Evolutionary conservation across 768 basidiomycete genomes (phyloP).

Genomic region (Suillus weaverae): DNA sequence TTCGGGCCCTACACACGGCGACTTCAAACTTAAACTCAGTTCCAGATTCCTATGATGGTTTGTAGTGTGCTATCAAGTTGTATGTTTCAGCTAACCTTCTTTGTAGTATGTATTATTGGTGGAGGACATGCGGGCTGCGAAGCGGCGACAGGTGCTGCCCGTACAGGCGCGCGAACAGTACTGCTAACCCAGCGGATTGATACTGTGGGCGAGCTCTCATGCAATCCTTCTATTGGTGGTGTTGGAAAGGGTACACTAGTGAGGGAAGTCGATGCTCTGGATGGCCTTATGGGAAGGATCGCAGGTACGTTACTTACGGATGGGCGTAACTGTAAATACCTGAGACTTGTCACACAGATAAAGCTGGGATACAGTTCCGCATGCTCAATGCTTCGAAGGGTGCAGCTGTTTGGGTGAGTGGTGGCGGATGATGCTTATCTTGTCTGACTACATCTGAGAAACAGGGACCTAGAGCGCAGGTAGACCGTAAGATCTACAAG

Average conservation of each 20-base stretch:
- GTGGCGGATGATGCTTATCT: too few relatives aligned
- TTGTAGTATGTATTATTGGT: constrained; percentile 79
- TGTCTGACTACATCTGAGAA: not conserved
- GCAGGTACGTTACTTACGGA: constrained; percentile 51
- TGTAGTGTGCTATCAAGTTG: constrained; percentile 4
- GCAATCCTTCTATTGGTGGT: constrained; percentile 91
- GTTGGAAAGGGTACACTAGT: constrained; percentile 91
- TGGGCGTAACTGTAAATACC: not conserved
- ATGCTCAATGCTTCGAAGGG: constrained; percentile 86
- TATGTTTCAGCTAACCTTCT: constrained; percentile 41
- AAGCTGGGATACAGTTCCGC: constrained; percentile 86
- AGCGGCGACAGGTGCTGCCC: constrained; percentile 83
- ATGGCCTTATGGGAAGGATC: constrained; percentile 82
- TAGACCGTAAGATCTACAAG: constrained; percentile 85
- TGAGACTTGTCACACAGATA: constrained; percentile 51
- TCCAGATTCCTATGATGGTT: constrained; percentile 27
- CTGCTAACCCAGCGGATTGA: constrained; percentile 81
- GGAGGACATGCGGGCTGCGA: constrained; percentile 94
- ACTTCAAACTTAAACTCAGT: not conserved
- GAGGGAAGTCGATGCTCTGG: constrained; percentile 88
- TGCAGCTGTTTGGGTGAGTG: constrained; percentile 81
- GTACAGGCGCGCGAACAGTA: constrained; percentile 78
- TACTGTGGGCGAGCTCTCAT: constrained; percentile 82
- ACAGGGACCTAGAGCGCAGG: constrained; percentile 89
- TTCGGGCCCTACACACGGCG: not conserved